Base-by-base conservation (phyloP, 129 eudicot genomes). In the Heracleum sosnowskyi region DNA sequence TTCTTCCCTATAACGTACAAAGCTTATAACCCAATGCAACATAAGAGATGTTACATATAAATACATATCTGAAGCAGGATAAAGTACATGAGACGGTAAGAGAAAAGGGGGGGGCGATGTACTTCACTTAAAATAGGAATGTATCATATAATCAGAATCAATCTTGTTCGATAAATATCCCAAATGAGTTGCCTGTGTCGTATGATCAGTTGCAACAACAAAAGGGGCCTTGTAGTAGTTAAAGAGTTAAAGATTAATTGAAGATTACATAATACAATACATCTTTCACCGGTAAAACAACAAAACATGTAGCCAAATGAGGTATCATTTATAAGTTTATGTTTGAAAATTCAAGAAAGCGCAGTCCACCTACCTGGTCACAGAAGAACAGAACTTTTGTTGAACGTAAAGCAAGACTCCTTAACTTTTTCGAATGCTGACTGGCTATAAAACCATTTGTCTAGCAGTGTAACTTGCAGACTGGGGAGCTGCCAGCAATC, bases 371-470 rank as follows among this genome's bases (percentile, higher is more conserved):
- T 90, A 95, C 98, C 98, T 95, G 49, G 96, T 95, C 24, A 85
- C 89, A 66, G 91, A 95, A 68, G 39, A 95, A 88, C 79, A 87
- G 96, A 80, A 88, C 94, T 73, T 90, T 90, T 76, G 93, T 85
- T 33, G 97, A 97, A 85, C 98, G 90, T 80, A 95, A 81, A 24
- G 83, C 82, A 79, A 95, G 92, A 82, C 96, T 91, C 86, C 96
- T 85, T 76, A 91, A 69, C 96, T 91, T 95, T 82, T 96, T 90
- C 82, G 90, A 91, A 80, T 95, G 98, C 78, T 91, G 98, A 78
- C 94, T 87, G 46, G 97, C 75, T 72, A 90, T 79, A 49, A 88
- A 81, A 80, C 75, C 62, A 76, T 87, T 81, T 2, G 84, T 69
- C 33, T 85, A 85, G 79, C 91, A 91, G 44, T 80, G 87, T 47